Conservation (phyloP, 75 land plant species). For the Pinus albicaulis region DNA sequence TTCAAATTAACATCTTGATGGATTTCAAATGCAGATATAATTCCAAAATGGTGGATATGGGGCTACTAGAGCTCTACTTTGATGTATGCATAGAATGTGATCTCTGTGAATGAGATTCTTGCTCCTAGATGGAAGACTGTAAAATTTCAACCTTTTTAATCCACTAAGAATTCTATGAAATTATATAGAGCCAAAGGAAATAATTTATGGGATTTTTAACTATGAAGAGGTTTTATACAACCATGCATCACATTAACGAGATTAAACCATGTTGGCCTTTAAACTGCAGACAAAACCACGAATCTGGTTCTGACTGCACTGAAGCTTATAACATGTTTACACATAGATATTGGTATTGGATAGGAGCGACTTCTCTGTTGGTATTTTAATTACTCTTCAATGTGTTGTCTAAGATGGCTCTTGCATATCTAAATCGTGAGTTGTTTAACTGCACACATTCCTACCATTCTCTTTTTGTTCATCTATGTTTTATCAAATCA, state of each 20-base stretch:
- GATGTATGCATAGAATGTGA: slow-evolving; percentile 53
- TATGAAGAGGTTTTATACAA: not conserved
- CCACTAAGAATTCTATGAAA: not conserved
- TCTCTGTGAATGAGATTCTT: slow-evolving; percentile 55
- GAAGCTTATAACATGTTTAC: slow-evolving; percentile 27
- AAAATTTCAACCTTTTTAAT: not conserved
- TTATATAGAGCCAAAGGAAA: not conserved
- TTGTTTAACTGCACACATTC: not conserved
- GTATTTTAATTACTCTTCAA: slow-evolving; percentile 71
- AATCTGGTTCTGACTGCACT: slow-evolving; percentile 49
- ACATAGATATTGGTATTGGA: slow-evolving; percentile 67
- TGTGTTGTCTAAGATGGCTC: slow-evolving; percentile 58
- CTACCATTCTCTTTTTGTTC: not conserved
- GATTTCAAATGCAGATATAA: slow-evolving; percentile 23
- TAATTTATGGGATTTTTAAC: not conserved
- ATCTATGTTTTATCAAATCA: not conserved
- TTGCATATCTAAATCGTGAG: slow-evolving; percentile 72
- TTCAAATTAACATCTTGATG: not conserved
- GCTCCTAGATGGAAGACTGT: slow-evolving; percentile 59
- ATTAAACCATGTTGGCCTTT: slow-evolving; percentile 4
- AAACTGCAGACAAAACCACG: slow-evolving; percentile 33
- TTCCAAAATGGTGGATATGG: slow-evolving; percentile 77
- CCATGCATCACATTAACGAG: not conserved
- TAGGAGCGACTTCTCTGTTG: slow-evolving; percentile 57
- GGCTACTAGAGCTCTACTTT: slow-evolving; percentile 75